phyloP scores from a whole-genome alignment of 805 yeast genomes.

The Diddensiella transvaalensis region DNA sequence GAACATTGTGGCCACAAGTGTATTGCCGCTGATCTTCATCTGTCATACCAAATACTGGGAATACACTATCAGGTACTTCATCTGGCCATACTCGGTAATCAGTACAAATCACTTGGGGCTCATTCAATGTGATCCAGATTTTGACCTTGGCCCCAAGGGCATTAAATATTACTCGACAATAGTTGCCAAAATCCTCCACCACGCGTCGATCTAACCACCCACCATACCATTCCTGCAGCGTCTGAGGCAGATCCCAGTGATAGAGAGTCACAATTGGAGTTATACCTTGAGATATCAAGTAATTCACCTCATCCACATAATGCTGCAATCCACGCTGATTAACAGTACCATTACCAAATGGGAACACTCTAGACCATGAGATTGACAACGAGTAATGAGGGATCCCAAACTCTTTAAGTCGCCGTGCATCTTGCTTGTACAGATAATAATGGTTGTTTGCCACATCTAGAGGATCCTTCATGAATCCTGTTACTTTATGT shows the following conservation, averaged over 20 bases:
- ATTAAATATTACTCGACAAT: constrained; percentile 33
- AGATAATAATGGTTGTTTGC: constrained; percentile 35
- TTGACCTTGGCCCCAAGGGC: constrained; percentile 35
- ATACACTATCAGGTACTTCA: constrained; percentile 26
- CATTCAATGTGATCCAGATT: constrained; percentile 35
- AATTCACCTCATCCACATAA: constrained; percentile 32
- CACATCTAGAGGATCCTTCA: constrained; percentile 25
- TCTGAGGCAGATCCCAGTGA: constrained; percentile 37
- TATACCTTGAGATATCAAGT: constrained; percentile 27
- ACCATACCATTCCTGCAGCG: constrained; percentile 25
- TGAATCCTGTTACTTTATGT: constrained; percentile 21
- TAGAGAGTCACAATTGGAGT: constrained; percentile 35
- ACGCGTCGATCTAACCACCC: constrained; percentile 32
- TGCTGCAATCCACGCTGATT: constrained; percentile 33
- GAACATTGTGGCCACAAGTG: constrained; percentile 23
- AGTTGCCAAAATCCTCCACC: constrained; percentile 34
- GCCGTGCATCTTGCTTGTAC: constrained; percentile 35
- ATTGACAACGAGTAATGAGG: constrained; percentile 35
- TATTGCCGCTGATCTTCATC: constrained; percentile 9
- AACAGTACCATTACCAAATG: constrained; percentile 27
- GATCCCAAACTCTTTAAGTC: constrained; percentile 35
- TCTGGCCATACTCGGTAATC: constrained; percentile 22
- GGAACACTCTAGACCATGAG: constrained; percentile 38
- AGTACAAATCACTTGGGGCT: constrained; percentile 29
- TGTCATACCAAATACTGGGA: constrained; percentile 21